phyloP scores from a whole-genome alignment of 345 rosid genomes.

The Sisymbrium altissimum region DNA sequence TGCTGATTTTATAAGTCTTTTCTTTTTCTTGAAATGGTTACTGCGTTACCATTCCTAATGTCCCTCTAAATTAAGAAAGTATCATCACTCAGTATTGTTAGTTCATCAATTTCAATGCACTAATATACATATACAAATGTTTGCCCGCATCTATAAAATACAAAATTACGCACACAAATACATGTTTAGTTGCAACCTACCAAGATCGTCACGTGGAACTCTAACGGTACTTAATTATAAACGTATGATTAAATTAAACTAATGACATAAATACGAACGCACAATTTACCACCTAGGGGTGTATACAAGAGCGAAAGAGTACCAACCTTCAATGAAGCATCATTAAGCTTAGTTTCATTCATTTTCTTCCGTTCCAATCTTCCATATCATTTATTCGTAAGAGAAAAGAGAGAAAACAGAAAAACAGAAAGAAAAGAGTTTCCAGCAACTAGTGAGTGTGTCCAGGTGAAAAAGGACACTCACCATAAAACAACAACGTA shows the following conservation, averaged over 20 bases:
- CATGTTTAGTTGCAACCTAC: slow-evolving; percentile 8
- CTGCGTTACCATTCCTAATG: too few relatives aligned
- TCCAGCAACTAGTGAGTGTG: not conserved
- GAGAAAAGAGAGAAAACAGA: too few relatives aligned
- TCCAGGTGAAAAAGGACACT: not conserved
- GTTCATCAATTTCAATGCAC: not conserved
- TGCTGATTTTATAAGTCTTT: too few relatives aligned
- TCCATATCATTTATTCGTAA: slow-evolving; percentile 1
- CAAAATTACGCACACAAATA: not conserved
- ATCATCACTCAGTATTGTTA: too few relatives aligned
- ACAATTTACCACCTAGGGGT: not conserved
- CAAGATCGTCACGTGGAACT: slow-evolving; percentile 18
- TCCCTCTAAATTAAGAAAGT: too few relatives aligned
- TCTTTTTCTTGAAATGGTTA: too few relatives aligned
- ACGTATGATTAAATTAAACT: not conserved
- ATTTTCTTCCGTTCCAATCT: not conserved
- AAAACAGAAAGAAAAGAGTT: not conserved
- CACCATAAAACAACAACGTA: not conserved
- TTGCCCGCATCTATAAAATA: too few relatives aligned
- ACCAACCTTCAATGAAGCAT: not conserved
- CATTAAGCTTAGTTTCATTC: not conserved
- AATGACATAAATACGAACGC: not conserved
- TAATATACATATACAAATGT: not conserved
- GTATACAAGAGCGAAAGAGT: not conserved
- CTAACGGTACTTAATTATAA: not conserved